Evolutionary conservation across 2,329 filamentous ascomycete genomes (phyloP).

Genomic region (Aureobasidium sp.): DNA sequence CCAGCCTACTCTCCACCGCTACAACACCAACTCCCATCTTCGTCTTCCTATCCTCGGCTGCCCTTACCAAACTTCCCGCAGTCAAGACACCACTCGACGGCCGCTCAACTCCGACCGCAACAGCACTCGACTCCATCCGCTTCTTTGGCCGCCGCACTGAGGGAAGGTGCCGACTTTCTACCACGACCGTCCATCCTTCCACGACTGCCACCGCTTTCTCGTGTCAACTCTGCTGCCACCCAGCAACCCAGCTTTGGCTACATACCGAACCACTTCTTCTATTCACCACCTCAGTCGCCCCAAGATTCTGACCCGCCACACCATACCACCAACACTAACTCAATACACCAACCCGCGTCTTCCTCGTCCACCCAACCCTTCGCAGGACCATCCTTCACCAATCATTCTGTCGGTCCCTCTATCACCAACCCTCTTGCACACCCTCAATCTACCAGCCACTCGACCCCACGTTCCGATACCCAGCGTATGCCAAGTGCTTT

Average conservation of each 20-base stretch:
- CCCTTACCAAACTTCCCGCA: not conserved
- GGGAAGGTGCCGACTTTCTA: slow-evolving; percentile 8
- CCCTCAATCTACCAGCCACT: not conserved
- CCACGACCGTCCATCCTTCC: slow-evolving; percentile 5
- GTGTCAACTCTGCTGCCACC: not conserved
- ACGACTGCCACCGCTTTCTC: not conserved
- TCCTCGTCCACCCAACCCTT: not conserved
- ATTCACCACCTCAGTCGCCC: slow-evolving; percentile 6
- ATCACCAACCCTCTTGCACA: not conserved
- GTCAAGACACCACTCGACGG: not conserved
- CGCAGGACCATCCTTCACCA: not conserved
- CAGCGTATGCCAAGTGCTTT: not conserved
- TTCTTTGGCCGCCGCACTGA: slow-evolving; percentile 6
- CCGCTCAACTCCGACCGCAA: not conserved
- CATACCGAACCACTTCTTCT: slow-evolving; percentile 12
- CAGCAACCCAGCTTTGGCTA: slow-evolving; percentile 5
- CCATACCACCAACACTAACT: not conserved
- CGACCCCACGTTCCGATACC: not conserved
- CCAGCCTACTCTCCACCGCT: not conserved
- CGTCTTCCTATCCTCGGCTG: not conserved
- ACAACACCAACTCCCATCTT: not conserved
- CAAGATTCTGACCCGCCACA: not conserved
- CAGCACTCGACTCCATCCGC: slow-evolving; percentile 5
- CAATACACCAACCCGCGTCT: not conserved
- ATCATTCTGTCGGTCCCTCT: not conserved